Base-by-base conservation (phyloP, 176 grass and related monocot genomes). In the Musa itinerans region DNA sequence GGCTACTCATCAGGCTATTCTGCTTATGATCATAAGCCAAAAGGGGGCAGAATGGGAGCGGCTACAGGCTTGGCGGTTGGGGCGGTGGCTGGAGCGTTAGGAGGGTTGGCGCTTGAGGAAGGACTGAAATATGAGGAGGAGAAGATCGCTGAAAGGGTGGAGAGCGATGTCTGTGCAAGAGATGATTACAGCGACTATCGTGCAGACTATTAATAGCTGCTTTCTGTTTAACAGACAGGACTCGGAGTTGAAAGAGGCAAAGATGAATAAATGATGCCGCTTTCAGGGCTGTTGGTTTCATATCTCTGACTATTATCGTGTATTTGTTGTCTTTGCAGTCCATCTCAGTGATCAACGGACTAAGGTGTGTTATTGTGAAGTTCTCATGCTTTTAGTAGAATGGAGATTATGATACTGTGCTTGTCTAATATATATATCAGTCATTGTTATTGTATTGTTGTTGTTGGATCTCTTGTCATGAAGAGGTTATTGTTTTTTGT, bases 51-150 rank as follows among this genome's bases (percentile, higher is more conserved):
- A 86, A 84, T 79, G 69, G 88, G 83, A 55, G n/a, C 75, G 69
- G 88, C 84, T 23, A 78, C 86, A 49, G 88, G 95, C 14, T 69
- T 94, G 73, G 88, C 91, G 10, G 95, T 99, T 15, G 91, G 95
- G 25, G 74, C 91, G 7, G 84, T 92, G 77, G 58, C 86, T 58
- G 95, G 91, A 12, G 70, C 78, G 1, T 80, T 99, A 3, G 84
- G 90, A 20, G 88, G 73, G 7, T 68, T 94, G 51, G 74, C 86
- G 3, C 78, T 99, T 4, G 88, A 91, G 53, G 88, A 98, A 85
- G 88, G 82, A 22, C 72, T 80, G 52, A 93, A 91, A 63, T 84
- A 89, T 68, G 84, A 91, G 83, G 95, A 98, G 77, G 88, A 98
- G 76, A 92, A 94, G 83, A 54, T 75, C 23, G 61, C 84, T 19